These are phyloP conservation scores for Physcomitrellopsis africana DNA, from an alignment of 225 moss, liverwort and hornwort species.

Conservation along the genomic window DNA sequence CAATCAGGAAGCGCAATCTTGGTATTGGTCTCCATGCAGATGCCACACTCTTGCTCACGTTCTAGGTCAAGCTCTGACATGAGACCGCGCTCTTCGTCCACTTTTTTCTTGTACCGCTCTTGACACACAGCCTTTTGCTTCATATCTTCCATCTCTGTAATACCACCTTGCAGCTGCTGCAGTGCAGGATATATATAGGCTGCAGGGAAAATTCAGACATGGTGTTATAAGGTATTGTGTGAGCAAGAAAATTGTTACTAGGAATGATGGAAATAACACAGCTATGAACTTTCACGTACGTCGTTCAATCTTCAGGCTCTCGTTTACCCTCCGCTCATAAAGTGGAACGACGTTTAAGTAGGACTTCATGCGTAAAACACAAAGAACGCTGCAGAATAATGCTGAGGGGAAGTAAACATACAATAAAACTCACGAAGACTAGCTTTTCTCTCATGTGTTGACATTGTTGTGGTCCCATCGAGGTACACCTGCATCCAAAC, in stretches of 20 bases:
- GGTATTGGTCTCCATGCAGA: constrained; percentile 41
- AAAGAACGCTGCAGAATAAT: neutral
- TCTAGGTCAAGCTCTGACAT: constrained; percentile 76
- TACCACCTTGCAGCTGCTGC: constrained; percentile 36
- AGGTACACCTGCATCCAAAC: constrained; percentile 65
- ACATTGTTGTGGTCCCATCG: constrained; percentile 76
- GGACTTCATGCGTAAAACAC: neutral
- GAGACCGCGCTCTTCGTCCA: constrained; percentile 36
- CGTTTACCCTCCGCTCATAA: too few relatives aligned
- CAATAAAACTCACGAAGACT: constrained; percentile 74
- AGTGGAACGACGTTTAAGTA: neutral
- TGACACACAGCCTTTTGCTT: constrained; percentile 36
- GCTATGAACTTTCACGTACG: neutral
- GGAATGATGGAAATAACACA: too few relatives aligned
- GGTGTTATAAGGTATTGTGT: too few relatives aligned
- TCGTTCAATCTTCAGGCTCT: neutral
- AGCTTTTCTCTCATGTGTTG: constrained; percentile 74
- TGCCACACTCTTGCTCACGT: constrained; percentile 68
- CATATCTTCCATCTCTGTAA: constrained; percentile 38
- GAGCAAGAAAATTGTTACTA: too few relatives aligned
- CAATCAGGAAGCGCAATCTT: constrained; percentile 44
- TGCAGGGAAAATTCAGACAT: constrained; percentile 32
- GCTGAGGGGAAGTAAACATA: constrained; percentile 18
- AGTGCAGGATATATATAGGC: constrained; percentile 45
- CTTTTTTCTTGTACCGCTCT: constrained; percentile 37